Evolutionary conservation across 768 basidiomycete genomes (phyloP).

Genomic region (Boletellus emodensis): DNA sequence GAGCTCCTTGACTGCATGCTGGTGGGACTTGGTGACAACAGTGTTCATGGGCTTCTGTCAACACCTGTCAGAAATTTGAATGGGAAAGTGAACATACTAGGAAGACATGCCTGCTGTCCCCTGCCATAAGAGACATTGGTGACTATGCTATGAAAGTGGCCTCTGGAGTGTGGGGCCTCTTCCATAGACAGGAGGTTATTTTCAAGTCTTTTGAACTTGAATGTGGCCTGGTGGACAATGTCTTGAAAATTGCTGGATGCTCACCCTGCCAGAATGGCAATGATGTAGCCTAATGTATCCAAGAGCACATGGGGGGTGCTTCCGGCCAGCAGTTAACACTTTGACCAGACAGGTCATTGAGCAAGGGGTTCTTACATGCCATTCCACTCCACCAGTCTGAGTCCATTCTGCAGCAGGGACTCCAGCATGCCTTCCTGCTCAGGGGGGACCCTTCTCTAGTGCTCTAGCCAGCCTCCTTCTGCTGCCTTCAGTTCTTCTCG

Average conservation of each 20-base stretch:
- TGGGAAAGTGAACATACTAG: too few relatives aligned
- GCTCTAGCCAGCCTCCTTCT: conserved; percentile 1
- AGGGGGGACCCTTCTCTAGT: not conserved
- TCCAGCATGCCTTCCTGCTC: not conserved
- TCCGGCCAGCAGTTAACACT: too few relatives aligned
- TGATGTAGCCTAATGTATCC: not conserved
- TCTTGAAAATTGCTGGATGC: not conserved
- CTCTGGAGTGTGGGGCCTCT: not conserved
- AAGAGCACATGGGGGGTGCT: not conserved
- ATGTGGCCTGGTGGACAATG: not conserved
- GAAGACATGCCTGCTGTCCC: not conserved
- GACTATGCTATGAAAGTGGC: not conserved
- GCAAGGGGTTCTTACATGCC: not conserved
- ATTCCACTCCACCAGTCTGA: not conserved
- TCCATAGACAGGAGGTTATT: too few relatives aligned
- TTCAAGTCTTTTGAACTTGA: not conserved
- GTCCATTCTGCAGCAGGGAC: not conserved
- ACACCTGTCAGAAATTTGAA: not conserved
- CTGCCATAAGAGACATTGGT: not conserved
- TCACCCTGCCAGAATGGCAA: not conserved
- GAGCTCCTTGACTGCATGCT: not conserved
- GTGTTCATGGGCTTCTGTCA: not conserved
- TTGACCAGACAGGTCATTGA: too few relatives aligned
- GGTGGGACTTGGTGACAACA: accelerated
- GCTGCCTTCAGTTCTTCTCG: not conserved